Conservation (phyloP, 2,329 filamentous ascomycete species). For the Mycosphaerella arachidis region DNA sequence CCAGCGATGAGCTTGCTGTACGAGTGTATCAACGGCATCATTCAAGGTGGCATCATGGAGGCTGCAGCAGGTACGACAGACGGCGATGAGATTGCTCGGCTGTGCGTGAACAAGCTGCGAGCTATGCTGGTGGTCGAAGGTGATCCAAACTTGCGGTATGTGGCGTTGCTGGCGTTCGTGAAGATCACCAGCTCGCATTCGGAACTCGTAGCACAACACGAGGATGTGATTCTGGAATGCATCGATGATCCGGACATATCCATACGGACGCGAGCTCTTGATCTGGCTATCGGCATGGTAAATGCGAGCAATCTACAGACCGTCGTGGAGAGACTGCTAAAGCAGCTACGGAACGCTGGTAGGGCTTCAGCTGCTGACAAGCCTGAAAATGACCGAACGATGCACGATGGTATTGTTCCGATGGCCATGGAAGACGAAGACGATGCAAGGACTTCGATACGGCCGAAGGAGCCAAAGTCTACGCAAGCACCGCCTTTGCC, state of each 20-base stretch:
- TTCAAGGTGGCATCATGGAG: slow-evolving; percentile 89
- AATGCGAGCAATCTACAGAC: slow-evolving; percentile 76
- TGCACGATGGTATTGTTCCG: slow-evolving; percentile 42
- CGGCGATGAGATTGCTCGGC: slow-evolving; percentile 82
- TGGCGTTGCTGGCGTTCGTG: slow-evolving; percentile 90
- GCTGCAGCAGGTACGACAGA: slow-evolving; percentile 74
- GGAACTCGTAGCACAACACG: slow-evolving; percentile 81
- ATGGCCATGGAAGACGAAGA: slow-evolving; percentile 55
- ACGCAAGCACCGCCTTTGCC: slow-evolving; percentile 61
- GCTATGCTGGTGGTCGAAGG: slow-evolving; percentile 92
- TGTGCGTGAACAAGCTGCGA: slow-evolving; percentile 88
- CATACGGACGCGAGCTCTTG: slow-evolving; percentile 86
- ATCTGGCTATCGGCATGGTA: slow-evolving; percentile 91
- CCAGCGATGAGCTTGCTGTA: slow-evolving; percentile 97
- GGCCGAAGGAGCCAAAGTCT: slow-evolving; percentile 47
- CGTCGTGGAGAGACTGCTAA: slow-evolving; percentile 81
- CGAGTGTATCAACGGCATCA: slow-evolving; percentile 97
- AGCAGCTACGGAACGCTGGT: slow-evolving; percentile 68
- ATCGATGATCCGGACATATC: slow-evolving; percentile 95
- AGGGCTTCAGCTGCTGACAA: slow-evolving; percentile 48
- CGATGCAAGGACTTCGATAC: slow-evolving; percentile 52
- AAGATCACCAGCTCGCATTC: slow-evolving; percentile 88
- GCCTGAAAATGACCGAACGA: slow-evolving; percentile 44
- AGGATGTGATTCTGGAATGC: slow-evolving; percentile 93
- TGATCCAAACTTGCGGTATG: slow-evolving; percentile 96